Percentiles rank a stretch among this genome's conserved stretches.
phyloP scores from a whole-genome alignment of 2,329 filamentous ascomycete genomes.

The Colletotrichum agaves region DNA sequence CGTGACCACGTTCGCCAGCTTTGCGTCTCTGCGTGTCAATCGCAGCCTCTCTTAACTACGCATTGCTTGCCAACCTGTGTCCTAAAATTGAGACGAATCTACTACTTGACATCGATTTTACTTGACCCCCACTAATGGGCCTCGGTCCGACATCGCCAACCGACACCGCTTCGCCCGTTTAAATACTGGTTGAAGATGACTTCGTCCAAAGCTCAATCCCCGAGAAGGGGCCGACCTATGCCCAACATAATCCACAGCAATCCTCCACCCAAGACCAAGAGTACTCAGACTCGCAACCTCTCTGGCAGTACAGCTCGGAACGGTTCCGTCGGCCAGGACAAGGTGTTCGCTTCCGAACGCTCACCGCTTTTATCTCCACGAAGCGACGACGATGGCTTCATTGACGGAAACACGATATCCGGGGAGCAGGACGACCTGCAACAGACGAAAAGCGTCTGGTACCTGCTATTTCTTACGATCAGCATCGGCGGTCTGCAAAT shows the following conservation, averaged over 20 bases:
- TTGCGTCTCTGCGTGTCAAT: neutral
- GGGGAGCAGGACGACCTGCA: constrained; percentile 50
- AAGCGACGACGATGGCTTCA: constrained; percentile 29
- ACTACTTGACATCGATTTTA: neutral
- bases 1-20: neutral
- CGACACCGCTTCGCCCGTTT: constrained; percentile 12
- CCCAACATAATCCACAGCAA: constrained; percentile 30
- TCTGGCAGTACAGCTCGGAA: constrained; percentile 21
- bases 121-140: constrained; percentile 30
- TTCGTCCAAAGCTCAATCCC: constrained; percentile 27
- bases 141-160: constrained; percentile 10
- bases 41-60: constrained; percentile 5
- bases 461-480: constrained; percentile 86
- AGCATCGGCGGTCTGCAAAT: constrained; percentile 91
- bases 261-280: constrained; percentile 2
- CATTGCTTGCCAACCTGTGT: neutral
- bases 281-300: constrained; percentile 15
- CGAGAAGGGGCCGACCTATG: constrained; percentile 32
- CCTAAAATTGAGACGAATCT: neutral
- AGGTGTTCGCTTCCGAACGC: constrained; percentile 19
- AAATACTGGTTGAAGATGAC: constrained; percentile 17
- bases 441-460: constrained; percentile 83
- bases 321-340: constrained; percentile 9
- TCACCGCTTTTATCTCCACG: constrained; percentile 33
- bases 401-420: constrained; percentile 21